Conservation (phyloP, 345 rosid species). For the Euphorbia tirucalli region DNA sequence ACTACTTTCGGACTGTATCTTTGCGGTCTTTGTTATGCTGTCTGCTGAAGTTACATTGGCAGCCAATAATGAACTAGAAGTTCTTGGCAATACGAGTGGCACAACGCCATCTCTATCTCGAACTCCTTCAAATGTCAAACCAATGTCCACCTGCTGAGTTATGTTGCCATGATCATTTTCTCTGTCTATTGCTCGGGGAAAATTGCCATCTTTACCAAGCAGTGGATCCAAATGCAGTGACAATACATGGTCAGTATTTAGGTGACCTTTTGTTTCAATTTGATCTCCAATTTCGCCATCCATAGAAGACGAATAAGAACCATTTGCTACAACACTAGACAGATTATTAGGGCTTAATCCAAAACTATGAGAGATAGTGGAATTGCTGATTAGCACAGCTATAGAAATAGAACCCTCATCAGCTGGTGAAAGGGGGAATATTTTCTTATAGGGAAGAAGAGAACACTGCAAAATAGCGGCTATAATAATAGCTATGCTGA, state of each 20-base stretch:
- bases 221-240: slow-evolving; percentile 8
- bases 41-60: slow-evolving; percentile 22
- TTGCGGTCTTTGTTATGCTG: slow-evolving; percentile 5
- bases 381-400: slow-evolving; percentile 19
- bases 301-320: slow-evolving; percentile 23
- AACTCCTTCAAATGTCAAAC: slow-evolving; percentile 7
- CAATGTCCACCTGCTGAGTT: too few relatives aligned
- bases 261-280: slow-evolving; percentile 12
- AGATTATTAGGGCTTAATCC: slow-evolving; percentile 8
- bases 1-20: slow-evolving; percentile 14
- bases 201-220: slow-evolving; percentile 7
- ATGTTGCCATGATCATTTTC: too few relatives aligned
- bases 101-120: slow-evolving; percentile 8
- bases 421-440: slow-evolving; percentile 15
- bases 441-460: slow-evolving; percentile 34
- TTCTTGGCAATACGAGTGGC: slow-evolving; percentile 16
- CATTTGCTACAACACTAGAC: slow-evolving; percentile 17
- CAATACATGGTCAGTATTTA: too few relatives aligned
- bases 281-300: slow-evolving; percentile 24
- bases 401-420: slow-evolving; percentile 22
- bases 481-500: slow-evolving; percentile 34
- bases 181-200: slow-evolving; percentile 16
- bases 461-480: slow-evolving; percentile 43
- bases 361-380: slow-evolving; percentile 22
- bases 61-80: slow-evolving; percentile 14